phyloP scores from a whole-genome alignment of 148 eudicot genomes.

The Silene conica region DNA sequence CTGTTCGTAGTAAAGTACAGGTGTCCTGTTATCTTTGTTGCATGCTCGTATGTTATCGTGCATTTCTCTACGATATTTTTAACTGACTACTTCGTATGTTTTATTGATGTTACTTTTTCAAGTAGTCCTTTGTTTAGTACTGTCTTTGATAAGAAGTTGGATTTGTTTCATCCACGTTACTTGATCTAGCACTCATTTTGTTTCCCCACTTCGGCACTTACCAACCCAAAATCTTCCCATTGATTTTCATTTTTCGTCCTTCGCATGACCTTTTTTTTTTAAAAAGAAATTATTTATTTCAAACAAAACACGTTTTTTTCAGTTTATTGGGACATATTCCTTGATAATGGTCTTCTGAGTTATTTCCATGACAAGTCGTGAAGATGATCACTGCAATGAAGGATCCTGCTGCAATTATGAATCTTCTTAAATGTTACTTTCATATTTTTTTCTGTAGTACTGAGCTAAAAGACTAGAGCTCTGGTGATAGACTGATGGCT shows the following conservation, averaged over 20 bases:
- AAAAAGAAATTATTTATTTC: too few relatives aligned
- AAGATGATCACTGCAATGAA: background rate
- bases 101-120: background rate
- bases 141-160: background rate
- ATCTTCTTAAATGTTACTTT: background rate
- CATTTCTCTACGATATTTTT: constrained; percentile 2
- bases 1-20: constrained; percentile 20
- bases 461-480: background rate
- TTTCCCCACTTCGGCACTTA: background rate
- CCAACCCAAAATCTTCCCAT: background rate
- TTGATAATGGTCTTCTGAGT: background rate
- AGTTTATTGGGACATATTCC: background rate
- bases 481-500: background rate
- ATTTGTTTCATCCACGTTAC: background rate
- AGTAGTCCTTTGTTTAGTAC: background rate
- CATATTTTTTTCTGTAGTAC: background rate
- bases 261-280: background rate
- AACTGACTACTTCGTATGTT: constrained; percentile 2
- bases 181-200: background rate
- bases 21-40: constrained; percentile 13
- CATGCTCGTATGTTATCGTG: background rate
- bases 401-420: background rate
- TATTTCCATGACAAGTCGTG: background rate
- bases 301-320: too few relatives aligned
- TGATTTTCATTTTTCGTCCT: background rate